These are phyloP conservation scores for Kodamaea neixiangensis DNA, from an alignment of 805 yeast genomes.

Conservation along the genomic window DNA sequence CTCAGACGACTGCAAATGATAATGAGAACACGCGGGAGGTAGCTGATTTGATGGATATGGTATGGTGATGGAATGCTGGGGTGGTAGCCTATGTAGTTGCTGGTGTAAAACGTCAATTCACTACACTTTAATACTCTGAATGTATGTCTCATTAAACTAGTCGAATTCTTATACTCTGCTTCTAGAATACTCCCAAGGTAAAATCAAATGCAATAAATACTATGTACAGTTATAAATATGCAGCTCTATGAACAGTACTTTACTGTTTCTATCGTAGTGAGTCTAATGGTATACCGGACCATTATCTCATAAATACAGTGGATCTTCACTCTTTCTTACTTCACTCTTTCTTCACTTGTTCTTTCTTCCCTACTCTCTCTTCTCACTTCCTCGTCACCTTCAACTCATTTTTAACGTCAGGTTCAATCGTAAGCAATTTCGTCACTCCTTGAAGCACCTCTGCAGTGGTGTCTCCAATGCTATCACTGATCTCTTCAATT, in stretches of 20 bases:
- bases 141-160: no score
- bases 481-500: slow-evolving; percentile 26
- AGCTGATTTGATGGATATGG: no score
- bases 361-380: no score
- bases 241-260: not conserved
- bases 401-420: not conserved
- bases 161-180: not conserved
- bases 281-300: not conserved
- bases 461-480: slow-evolving; percentile 19
- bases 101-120: no score
- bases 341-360: not conserved
- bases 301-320: not conserved
- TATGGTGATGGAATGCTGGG: not conserved
- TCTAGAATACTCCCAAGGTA: not conserved
- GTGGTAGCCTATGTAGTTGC: no score
- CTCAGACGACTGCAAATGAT: not conserved
- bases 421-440: slow-evolving; percentile 15
- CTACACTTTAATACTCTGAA: not conserved
- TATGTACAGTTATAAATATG: slow-evolving; percentile 7
- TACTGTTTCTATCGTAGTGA: not conserved
- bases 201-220: not conserved
- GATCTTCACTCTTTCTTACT: not conserved
- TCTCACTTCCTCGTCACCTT: not conserved
- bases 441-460: slow-evolving; percentile 20
- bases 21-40: no score